Evolutionary conservation across 106 monocot genomes (phyloP), one percentile per base, ranked within the genome.

Genomic region (Dioscorea zingiberensis): DNA sequence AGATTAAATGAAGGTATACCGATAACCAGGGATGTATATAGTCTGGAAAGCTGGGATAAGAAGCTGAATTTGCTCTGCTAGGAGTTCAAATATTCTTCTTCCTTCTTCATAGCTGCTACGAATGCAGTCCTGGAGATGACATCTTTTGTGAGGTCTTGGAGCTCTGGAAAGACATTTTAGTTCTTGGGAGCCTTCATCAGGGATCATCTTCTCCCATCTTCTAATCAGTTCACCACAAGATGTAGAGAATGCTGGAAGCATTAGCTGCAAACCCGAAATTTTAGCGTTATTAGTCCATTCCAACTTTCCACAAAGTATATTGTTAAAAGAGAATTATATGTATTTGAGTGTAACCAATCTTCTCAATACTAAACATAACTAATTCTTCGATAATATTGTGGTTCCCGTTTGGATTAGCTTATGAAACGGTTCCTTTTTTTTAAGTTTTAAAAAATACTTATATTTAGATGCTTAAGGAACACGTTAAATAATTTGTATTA

Each of bases 61-160:
- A 68, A 59, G 78, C 25, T 66, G 25, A 23, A 23, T 64, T 69
- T 75, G 76, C 66, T 84, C 84, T n/a, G 22, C 11, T 53, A 73
- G 80, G 18, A 84, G 69, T 49, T 69, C 69, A 46, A 80, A 84
- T 27, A 80, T 80, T 19, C 63, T 27, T 66, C 76, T 30, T 16
- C 84, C 80, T 56, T 80, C 84, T 62, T 55, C 64, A 67, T 60
- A 80, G 21, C 65, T 80, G 56, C 76, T 66, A 47, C 84, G 65
- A 84, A 84, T 13, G 76, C 80, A 16, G 76, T 57, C 30, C 84
- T 64, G 5, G 91, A 87, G 22, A 87, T 87, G 64, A 87, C 86
- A 72, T 87, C 91, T 72, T 71, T 73, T 18, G 87, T 71, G 53
- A 87, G 71, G 14, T 76, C 81, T 51, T 84, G 78, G 13, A 91